Evolutionary conservation across 2,329 filamentous ascomycete genomes (phyloP), one percentile per base, ranked within the genome.

Genomic region (Cyphellophora attinorum): DNA sequence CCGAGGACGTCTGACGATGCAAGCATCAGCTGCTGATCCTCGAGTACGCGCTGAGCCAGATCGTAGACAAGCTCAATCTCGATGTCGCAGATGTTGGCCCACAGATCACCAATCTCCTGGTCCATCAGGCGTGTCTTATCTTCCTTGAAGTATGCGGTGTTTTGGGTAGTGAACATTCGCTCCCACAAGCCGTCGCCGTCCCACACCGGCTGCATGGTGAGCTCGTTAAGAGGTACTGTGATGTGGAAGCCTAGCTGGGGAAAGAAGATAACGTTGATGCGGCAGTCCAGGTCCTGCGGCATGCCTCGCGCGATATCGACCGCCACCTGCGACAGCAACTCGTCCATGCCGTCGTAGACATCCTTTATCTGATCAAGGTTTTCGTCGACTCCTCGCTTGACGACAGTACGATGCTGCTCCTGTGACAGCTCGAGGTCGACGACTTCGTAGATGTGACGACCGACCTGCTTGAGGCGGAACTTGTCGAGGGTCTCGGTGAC

Each of bases 181-280:
- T 86, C 75, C 91, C 89, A 98, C 0, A 60, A 58, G 11, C 68
- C 65, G 38, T 72, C 64, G 1, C 83, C 83, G 46, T 76, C 68
- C 45, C 80, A 88, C 8, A 72, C 62, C 0, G 74, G 71, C 30
- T 67, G 61, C 0, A 75, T 74, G 2, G 70, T 76, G 2, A 64
- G 55, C 11, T 67, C 60, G 46, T 85, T 73, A 3, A 79, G 57
- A 2, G 71, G 70, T 11, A 93, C 77, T 0, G 81, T 77, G 2
- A 86, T 82, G 23, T 95, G 71, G 52, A 95, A 98, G 0, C 91
- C 91, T 23, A 95, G 74, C 50, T 94, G 86, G 0, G 88, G 89
- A 42, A 93, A 81, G 54, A 91, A 94, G 12, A 91, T 81, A 42
- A 93, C 93, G 35, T 88, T 88, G 19, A 81, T 56, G 10, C 67